These are phyloP conservation scores for Aspergillus sp. DNA, from an alignment of 2,329 filamentous ascomycete species.

Conservation along the genomic window DNA sequence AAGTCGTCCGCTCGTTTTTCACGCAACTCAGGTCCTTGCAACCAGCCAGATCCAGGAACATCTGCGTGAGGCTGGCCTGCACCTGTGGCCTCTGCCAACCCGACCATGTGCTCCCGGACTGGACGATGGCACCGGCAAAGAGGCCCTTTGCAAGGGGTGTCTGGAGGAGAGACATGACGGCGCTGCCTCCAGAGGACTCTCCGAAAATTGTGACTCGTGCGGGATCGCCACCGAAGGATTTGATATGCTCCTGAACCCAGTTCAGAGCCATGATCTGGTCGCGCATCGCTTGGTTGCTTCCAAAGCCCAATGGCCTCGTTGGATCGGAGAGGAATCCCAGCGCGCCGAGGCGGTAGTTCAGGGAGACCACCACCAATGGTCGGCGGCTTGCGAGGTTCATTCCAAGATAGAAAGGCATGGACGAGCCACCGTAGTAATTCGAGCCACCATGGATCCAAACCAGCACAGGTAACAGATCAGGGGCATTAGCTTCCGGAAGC, in stretches of 20 bases:
- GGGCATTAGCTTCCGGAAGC: not conserved
- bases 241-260: slow-evolving; percentile 1
- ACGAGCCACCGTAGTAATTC: not conserved
- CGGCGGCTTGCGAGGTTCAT: not conserved
- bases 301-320: not conserved
- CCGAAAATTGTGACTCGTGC: not conserved
- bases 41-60: no score
- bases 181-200: not conserved
- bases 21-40: no score
- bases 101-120: no score
- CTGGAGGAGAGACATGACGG: not conserved
- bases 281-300: not conserved
- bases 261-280: not conserved
- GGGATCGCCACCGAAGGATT: slow-evolving; percentile 1
- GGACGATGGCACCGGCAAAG: no score
- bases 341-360: not conserved
- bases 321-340: not conserved
- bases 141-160: no score
- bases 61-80: no score
- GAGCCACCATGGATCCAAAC: not conserved
- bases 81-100: no score
- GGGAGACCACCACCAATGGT: not conserved
- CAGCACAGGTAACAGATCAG: not conserved
- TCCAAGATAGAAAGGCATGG: not conserved
- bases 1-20: no score